Evolutionary conservation across 768 basidiomycete genomes (phyloP).

Genomic region (Podaxis rugospora): DNA sequence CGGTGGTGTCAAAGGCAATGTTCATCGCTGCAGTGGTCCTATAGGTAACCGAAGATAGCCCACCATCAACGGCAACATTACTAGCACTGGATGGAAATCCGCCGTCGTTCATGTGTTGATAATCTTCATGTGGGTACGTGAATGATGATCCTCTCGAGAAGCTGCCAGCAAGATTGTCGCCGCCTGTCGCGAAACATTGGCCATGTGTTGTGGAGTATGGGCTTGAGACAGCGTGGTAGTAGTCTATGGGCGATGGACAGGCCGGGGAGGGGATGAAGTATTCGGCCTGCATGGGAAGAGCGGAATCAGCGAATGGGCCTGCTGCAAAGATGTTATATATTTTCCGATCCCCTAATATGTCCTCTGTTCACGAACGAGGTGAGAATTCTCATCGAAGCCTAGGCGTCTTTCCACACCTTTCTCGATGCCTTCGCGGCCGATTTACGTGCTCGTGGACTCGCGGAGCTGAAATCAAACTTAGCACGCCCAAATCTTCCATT

Average conservation of each 20-base stretch:
- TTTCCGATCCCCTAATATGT: conserved; percentile 36
- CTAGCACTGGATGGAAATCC: conserved; percentile 22
- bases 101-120: conserved; percentile 38
- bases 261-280: conserved; percentile 24
- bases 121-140: conserved; percentile 40
- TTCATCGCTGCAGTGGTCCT: conserved; percentile 8
- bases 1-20: conserved; percentile 38
- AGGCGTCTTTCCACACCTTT: conserved; percentile 38
- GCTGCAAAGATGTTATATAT: conserved; percentile 41
- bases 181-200: conserved; percentile 28
- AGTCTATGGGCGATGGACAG: conserved; percentile 21
- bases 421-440: conserved; percentile 35
- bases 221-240: conserved; percentile 21
- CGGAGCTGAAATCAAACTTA: conserved; percentile 36
- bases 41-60: conserved; percentile 8
- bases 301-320: conserved; percentile 25
- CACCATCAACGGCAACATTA: background rate
- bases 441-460: conserved; percentile 35
- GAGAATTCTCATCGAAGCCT: conserved; percentile 35
- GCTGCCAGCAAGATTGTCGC: conserved; percentile 29
- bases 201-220: conserved; percentile 21
- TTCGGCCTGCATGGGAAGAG: conserved; percentile 32
- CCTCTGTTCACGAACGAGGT: conserved; percentile 34
- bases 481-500: conserved; percentile 29
- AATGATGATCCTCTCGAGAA: conserved; percentile 52